Conservation (phyloP, 768 basidiomycete species). For the Rhodotorula taiwanensis region DNA sequence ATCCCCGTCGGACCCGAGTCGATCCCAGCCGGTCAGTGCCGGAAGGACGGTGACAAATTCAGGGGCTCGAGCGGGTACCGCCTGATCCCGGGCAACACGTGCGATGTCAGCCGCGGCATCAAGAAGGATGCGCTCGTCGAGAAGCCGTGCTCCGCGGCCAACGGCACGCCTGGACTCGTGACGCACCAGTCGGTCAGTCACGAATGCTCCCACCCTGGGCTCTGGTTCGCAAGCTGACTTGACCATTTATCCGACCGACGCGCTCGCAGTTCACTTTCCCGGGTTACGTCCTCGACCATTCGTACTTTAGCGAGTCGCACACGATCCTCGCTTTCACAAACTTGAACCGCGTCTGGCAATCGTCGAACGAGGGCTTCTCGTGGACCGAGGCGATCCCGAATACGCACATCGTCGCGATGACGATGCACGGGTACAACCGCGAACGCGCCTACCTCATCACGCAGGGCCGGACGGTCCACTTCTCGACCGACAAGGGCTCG, state of each 20-base stretch:
- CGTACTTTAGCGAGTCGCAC: slow-evolving; percentile 73
- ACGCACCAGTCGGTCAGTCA: slow-evolving; percentile 63
- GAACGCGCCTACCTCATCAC: slow-evolving; percentile 92
- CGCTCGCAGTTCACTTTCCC: slow-evolving; percentile 63
- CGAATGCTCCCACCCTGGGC: slow-evolving; percentile 1
- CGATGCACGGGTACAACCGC: slow-evolving; percentile 69
- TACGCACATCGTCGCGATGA: slow-evolving; percentile 70
- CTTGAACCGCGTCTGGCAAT: slow-evolving; percentile 83
- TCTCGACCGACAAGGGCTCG: slow-evolving; percentile 75
- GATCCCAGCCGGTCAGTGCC: slow-evolving; percentile 69
- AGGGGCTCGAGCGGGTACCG: slow-evolving; percentile 85
- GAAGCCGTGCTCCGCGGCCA: slow-evolving; percentile 58
- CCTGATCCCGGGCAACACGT: slow-evolving; percentile 86
- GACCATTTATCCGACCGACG: too few species aligned
- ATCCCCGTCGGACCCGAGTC: slow-evolving; percentile 80
- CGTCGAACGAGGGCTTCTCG: slow-evolving; percentile 85
- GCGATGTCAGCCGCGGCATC: slow-evolving; percentile 55
- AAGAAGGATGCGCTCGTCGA: slow-evolving; percentile 62
- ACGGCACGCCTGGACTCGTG: slow-evolving; percentile 69
- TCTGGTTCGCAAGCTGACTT: neutral
- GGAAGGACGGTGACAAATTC: slow-evolving; percentile 57
- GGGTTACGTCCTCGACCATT: slow-evolving; percentile 60
- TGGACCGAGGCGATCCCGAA: slow-evolving; percentile 63
- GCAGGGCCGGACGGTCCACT: slow-evolving; percentile 55
- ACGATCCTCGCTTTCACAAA: slow-evolving; percentile 74